phyloP scores from a whole-genome alignment of 352 stramenopile species.

The Phytopythium ostracodes region DNA sequence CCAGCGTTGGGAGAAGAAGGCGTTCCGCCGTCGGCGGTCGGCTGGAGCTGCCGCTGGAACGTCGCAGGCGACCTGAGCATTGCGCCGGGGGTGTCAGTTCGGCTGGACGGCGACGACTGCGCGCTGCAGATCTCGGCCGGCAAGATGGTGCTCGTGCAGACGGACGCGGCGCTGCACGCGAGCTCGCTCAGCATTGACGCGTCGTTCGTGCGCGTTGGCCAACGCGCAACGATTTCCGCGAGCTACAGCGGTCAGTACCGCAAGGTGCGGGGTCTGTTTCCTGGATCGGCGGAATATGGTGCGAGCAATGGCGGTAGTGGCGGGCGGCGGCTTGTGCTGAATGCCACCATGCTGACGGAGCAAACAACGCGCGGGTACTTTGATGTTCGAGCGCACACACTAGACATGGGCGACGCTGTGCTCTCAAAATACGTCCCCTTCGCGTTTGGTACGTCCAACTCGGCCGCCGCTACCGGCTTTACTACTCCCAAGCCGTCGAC shows the following conservation, averaged over 20 bases:
- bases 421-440: neutral
- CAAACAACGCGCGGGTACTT: slow-evolving; percentile 44
- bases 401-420: neutral
- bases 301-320: slow-evolving; percentile 57
- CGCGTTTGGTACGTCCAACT: neutral
- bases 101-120: slow-evolving; percentile 49
- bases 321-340: slow-evolving; percentile 36
- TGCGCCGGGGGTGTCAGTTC: slow-evolving; percentile 27
- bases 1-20: neutral
- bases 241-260: slow-evolving; percentile 31
- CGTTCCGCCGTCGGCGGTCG: slow-evolving; percentile 13
- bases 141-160: slow-evolving; percentile 47
- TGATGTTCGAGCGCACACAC: slow-evolving; percentile 30
- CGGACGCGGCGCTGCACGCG: slow-evolving; percentile 28
- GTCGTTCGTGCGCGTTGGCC: slow-evolving; percentile 58
- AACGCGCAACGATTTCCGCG: slow-evolving; percentile 25
- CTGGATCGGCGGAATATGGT: slow-evolving; percentile 35
- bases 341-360: slow-evolving; percentile 26
- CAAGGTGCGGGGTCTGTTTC: slow-evolving; percentile 23
- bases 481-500: neutral
- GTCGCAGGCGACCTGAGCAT: slow-evolving; percentile 52
- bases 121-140: slow-evolving; percentile 43
- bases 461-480: neutral
- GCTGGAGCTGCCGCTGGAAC: slow-evolving; percentile 54
- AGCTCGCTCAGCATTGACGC: slow-evolving; percentile 50